Evolutionary conservation across 2,329 filamentous ascomycete genomes (phyloP), one percentile per base, ranked within the genome.

Genomic region (Daldinia sp.): DNA sequence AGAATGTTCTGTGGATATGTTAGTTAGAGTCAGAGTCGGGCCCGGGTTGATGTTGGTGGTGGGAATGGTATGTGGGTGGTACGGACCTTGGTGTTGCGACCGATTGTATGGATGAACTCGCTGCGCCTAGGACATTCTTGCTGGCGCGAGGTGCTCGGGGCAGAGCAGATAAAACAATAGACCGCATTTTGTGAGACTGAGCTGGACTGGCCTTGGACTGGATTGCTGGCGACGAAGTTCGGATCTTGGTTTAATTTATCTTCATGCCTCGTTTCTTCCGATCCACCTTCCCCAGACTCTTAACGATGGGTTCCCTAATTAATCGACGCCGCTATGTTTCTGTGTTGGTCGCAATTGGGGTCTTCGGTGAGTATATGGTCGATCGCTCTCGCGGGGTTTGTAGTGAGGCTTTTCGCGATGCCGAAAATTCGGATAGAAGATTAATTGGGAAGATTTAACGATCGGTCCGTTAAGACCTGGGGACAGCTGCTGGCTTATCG

Each of bases 1-100:
- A 78, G 70, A 83, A 83, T 52, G 77, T 76, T 67, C 81, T 84
- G 61, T 61, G 49, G 63, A 35, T 21, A 35, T 27, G 13, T 19
- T 21, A 4, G 27, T 15, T 21, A 6, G 37, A 10, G 17, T 17
- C 29, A 29, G 25, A 13, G 27, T 19, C n/a, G n/a, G n/a, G n/a
- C n/a, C n/a, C n/a, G n/a, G 15, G 29, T 41, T 49, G 35, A 9
- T 13, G 21, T 21, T 19, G 30, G 4, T 23, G 37, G n/a, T 5
- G 15, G 11, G 41, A 29, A n/a, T 25, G 25, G 25, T 27, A 10
- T 13, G 29, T 15, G 13, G 19, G 29, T 15, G 13, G 19, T 15
- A 41, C 61, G 27, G 39, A 70, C 68, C 68, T 64, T 51, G 29
- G 63, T 19, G 59, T 57, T 34, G 48, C 55, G 3, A 50, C 25